A percentile compares a stretch with the other conserved stretches of the same genome.
Evolutionary conservation across 768 basidiomycete genomes (phyloP).

Genomic region (Mycena venus): DNA sequence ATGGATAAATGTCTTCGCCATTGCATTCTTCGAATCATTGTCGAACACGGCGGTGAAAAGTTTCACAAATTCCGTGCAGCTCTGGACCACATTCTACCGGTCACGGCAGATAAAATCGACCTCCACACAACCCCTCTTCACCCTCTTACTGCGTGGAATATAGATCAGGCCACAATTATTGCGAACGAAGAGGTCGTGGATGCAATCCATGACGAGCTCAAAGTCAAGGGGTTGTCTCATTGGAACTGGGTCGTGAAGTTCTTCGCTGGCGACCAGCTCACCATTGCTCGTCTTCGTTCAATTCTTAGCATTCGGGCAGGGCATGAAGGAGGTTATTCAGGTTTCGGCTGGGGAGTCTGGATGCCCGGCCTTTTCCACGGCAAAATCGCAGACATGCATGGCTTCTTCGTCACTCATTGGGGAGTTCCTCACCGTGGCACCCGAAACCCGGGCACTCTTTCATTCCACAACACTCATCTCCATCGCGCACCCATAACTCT

Average conservation of each 20-base stretch:
- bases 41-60: slow-evolving; percentile 44
- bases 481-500: slow-evolving; percentile 51
- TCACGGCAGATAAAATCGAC: slow-evolving; percentile 40
- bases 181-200: slow-evolving; percentile 10
- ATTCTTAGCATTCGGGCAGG: slow-evolving; percentile 43
- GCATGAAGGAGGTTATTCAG: slow-evolving; percentile 28
- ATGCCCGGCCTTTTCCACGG: slow-evolving; percentile 55
- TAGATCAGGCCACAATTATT: slow-evolving; percentile 45
- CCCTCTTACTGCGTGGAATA: slow-evolving; percentile 49
- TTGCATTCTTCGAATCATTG: slow-evolving; percentile 46
- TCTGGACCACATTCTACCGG: slow-evolving; percentile 12
- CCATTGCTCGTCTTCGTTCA: slow-evolving; percentile 49
- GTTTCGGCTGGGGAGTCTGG: slow-evolving; percentile 39
- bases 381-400: slow-evolving; percentile 49
- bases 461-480: slow-evolving; percentile 51
- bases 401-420: slow-evolving; percentile 46
- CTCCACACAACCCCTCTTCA: slow-evolving; percentile 45
- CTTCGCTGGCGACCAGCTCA: slow-evolving; percentile 49
- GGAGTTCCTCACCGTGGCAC: slow-evolving; percentile 45
- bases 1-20: slow-evolving; percentile 37
- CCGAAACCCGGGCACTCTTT: slow-evolving; percentile 48
- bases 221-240: slow-evolving; percentile 32
- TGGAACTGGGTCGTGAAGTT: slow-evolving; percentile 45
- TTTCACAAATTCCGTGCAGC: slow-evolving; percentile 41
- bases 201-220: slow-evolving; percentile 42